Evolutionary conservation across 2,329 filamentous ascomycete genomes (phyloP).

Genomic region (Trichoderma koningiopsis): DNA sequence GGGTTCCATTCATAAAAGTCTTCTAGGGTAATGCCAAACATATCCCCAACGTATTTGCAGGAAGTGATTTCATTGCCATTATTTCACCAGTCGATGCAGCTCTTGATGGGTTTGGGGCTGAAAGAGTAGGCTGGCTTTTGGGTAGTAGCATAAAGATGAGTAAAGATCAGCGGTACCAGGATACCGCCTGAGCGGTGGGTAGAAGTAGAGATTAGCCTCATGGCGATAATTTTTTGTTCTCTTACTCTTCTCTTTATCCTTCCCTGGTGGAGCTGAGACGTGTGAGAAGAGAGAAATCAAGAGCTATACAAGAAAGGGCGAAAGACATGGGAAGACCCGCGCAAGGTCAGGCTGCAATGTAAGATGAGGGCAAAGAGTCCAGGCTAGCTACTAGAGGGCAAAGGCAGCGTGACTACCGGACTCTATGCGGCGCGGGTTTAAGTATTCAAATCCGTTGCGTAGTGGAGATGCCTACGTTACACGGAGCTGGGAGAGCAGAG

Average conservation of each 20-base stretch:
- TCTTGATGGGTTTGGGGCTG: slow-evolving; percentile 8
- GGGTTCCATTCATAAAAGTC: slow-evolving; percentile 26
- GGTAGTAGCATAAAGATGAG: not conserved
- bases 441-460: not conserved
- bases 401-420: not conserved
- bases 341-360: not conserved
- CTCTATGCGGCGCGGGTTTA: not conserved
- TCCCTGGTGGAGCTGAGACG: not conserved
- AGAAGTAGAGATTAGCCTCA: not conserved
- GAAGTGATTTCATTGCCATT: not conserved
- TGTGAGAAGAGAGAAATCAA: not conserved
- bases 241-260: not conserved
- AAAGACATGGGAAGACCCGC: not conserved
- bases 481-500: not conserved
- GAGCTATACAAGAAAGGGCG: not conserved
- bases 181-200: not conserved
- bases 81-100: slow-evolving; percentile 21
- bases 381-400: not conserved
- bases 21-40: slow-evolving; percentile 15
- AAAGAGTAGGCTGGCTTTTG: not conserved
- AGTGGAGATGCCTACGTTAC: not conserved
- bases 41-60: slow-evolving; percentile 1
- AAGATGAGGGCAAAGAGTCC: not conserved
- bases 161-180: not conserved
- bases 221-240: not conserved